Conservation (phyloP, 2,329 filamentous ascomycete species). For the Tolypocladium sp. region DNA sequence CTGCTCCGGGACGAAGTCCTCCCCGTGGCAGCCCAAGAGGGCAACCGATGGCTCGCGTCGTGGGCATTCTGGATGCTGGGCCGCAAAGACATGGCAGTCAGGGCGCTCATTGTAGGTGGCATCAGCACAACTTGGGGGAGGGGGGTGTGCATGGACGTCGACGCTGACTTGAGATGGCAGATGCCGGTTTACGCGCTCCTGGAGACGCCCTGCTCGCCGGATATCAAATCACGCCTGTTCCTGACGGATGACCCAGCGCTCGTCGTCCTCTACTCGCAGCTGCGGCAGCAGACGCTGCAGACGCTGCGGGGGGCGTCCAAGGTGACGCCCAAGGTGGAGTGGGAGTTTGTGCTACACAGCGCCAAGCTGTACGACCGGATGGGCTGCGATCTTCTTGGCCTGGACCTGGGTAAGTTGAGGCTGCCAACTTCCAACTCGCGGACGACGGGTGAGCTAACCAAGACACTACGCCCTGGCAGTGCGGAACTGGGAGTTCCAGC, state of each 20-base stretch:
- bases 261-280: slow-evolving; percentile 76
- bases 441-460: slow-evolving; percentile 7
- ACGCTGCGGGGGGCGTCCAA: slow-evolving; percentile 79
- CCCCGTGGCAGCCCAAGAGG: slow-evolving; percentile 65
- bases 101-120: slow-evolving; percentile 63
- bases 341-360: slow-evolving; percentile 82
- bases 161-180: slow-evolving; percentile 27
- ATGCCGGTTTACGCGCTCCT: slow-evolving; percentile 70
- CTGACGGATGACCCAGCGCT: slow-evolving; percentile 86
- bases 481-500: slow-evolving; percentile 72
- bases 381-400: slow-evolving; percentile 84
- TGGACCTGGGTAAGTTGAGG: slow-evolving; percentile 61
- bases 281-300: slow-evolving; percentile 73
- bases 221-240: slow-evolving; percentile 68
- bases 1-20: slow-evolving; percentile 76
- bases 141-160: no score
- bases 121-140: no score
- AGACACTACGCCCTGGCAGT: slow-evolving; percentile 34
- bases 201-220: slow-evolving; percentile 57
- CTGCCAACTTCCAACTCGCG: neutral
- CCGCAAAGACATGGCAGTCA: slow-evolving; percentile 73
- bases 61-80: slow-evolving; percentile 94
- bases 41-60: slow-evolving; percentile 86
- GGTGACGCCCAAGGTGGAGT: slow-evolving; percentile 69
- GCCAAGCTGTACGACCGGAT: slow-evolving; percentile 78